phyloP scores from a whole-genome alignment of 305 asterid species.

The Petunia hybrid region DNA sequence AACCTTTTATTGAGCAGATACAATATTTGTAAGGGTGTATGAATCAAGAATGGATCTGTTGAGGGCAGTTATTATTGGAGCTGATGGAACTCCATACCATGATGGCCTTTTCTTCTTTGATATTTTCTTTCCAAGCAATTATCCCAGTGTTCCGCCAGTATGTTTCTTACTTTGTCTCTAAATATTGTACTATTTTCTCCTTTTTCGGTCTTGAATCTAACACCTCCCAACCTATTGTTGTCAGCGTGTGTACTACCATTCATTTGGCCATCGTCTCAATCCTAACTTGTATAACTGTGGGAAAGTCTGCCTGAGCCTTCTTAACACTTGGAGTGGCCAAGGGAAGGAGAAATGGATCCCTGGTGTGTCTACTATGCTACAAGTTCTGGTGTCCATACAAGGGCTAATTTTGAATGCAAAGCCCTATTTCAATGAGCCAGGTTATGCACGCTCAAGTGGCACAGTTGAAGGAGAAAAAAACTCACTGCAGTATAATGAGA shows the following conservation, averaged over 20 bases:
- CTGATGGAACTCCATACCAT: slow-evolving; percentile 97
- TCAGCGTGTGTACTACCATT: slow-evolving; percentile 85
- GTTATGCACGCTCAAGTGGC: slow-evolving; percentile 59
- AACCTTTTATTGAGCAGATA: slow-evolving; percentile 52
- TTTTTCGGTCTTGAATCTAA: slow-evolving; percentile 14
- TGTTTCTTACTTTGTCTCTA: slow-evolving; percentile 35
- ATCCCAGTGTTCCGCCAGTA: slow-evolving; percentile 94
- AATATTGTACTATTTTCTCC: neutral
- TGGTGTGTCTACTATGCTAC: slow-evolving; percentile 71
- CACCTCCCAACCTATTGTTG: slow-evolving; percentile 37
- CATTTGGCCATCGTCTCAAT: slow-evolving; percentile 92
- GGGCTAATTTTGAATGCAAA: slow-evolving; percentile 84
- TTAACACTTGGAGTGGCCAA: slow-evolving; percentile 83
- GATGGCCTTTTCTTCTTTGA: slow-evolving; percentile 98
- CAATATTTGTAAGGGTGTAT: slow-evolving; percentile 84
- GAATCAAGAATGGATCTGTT: slow-evolving; percentile 93
- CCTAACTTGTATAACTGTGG: slow-evolving; percentile 84
- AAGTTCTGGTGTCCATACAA: slow-evolving; percentile 93
- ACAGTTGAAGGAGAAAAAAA: slow-evolving; percentile 59
- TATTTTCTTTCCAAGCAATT: slow-evolving; percentile 71
- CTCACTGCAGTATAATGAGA: slow-evolving; percentile 72
- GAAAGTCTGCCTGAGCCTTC: slow-evolving; percentile 94
- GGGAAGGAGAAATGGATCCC: slow-evolving; percentile 84
- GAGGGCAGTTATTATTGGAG: slow-evolving; percentile 92
- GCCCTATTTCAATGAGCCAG: slow-evolving; percentile 97